Evolutionary conservation across 768 basidiomycete species (phyloP).

Genomic region (Termitomyces sp.): DNA sequence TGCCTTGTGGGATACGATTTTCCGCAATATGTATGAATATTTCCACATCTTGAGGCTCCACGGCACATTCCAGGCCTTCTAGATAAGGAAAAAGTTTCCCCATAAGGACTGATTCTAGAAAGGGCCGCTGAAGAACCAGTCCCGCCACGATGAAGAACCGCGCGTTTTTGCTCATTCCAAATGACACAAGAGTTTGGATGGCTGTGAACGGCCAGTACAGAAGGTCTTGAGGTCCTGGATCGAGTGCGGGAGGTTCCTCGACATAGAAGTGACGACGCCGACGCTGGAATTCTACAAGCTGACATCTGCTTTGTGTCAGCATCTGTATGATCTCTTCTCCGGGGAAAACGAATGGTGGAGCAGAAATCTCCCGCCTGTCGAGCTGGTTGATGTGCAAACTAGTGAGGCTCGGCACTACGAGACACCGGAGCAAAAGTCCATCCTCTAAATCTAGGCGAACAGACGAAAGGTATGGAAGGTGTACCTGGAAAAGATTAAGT

Average conservation of each 20-base stretch:
- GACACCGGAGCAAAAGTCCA: conserved; percentile 1
- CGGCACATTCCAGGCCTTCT: conserved; percentile 5
- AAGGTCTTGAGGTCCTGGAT: conserved; percentile 4
- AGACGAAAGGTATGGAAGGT: conserved; percentile 4
- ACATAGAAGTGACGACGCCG: conserved; percentile 7
- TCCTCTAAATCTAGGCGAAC: conserved; percentile 5
- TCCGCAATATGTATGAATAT: background rate
- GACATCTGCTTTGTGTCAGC: conserved; percentile 2
- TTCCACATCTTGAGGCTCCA: background rate
- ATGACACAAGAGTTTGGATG: background rate
- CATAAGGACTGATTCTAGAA: background rate
- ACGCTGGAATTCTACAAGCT: conserved; percentile 3
- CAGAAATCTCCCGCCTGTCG: background rate
- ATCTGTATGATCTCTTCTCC: background rate
- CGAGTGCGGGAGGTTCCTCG: background rate
- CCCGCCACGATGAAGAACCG: conserved; percentile 3
- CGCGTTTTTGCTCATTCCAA: background rate
- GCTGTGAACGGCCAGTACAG: background rate
- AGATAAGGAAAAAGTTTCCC: background rate
- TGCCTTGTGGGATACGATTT: background rate
- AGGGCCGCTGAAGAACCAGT: background rate
- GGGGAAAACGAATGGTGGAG: background rate
- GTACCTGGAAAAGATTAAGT: background rate
- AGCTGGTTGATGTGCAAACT: conserved; percentile 2
- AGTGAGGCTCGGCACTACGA: conserved; percentile 3